Evolutionary conservation across 75 land plant genomes (phyloP).

Genomic region (Gnetum montanum): DNA sequence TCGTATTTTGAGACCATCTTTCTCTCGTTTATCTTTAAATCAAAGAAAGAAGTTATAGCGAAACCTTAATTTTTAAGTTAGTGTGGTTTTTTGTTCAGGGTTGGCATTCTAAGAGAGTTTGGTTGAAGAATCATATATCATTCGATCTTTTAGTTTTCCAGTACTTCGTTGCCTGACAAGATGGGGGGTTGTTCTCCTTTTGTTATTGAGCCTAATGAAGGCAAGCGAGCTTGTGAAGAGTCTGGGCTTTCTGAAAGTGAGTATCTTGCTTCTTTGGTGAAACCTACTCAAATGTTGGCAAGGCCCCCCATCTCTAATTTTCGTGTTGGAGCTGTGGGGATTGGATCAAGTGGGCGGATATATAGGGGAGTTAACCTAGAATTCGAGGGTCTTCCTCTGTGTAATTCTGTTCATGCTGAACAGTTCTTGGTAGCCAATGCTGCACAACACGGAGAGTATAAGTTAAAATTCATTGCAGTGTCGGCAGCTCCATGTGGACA

Average conservation of each 20-base stretch:
- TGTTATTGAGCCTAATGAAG: constrained; percentile 51
- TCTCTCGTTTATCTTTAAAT: no score
- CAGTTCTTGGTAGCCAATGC: constrained; percentile 86
- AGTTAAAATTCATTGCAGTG: constrained; percentile 56
- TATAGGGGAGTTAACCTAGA: constrained; percentile 90
- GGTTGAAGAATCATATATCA: no score
- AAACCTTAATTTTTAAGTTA: no score
- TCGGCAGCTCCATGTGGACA: constrained; percentile 97
- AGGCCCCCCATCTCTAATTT: constrained; percentile 80
- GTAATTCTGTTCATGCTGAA: constrained; percentile 93
- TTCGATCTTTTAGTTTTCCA: no score
- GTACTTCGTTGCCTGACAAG: no score
- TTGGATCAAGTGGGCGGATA: constrained; percentile 72
- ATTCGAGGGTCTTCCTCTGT: constrained; percentile 75
- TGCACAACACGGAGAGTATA: constrained; percentile 42
- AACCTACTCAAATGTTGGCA: constrained; percentile 45
- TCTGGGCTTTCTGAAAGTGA: constrained; percentile 20
- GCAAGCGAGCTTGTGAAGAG: constrained; percentile 13
- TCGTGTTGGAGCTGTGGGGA: constrained; percentile 84
- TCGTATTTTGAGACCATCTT: no score
- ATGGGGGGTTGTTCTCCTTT: constrained; percentile 22
- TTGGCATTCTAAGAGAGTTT: no score
- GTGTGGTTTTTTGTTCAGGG: no score
- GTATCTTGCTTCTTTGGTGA: constrained; percentile 51
- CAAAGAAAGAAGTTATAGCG: no score